phyloP scores from a whole-genome alignment of 495 filamentous ascomycete genomes.

The Thozetella sp. region DNA sequence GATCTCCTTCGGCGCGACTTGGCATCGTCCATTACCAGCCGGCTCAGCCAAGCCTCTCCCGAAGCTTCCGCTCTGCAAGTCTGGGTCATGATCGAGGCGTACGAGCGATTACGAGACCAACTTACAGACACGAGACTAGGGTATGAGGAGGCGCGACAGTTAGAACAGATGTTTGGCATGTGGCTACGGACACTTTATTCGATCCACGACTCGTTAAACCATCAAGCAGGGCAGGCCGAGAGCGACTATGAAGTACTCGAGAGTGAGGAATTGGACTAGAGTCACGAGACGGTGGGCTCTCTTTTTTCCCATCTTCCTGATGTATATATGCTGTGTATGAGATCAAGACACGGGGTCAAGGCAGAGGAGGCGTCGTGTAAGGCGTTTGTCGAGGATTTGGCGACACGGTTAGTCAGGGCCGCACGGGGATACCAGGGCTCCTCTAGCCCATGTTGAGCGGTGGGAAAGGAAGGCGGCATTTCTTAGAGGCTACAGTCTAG shows the following conservation, averaged over 20 bases:
- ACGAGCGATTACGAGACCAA: slow-evolving; percentile 42
- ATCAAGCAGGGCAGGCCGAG: not conserved
- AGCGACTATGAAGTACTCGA: slow-evolving; percentile 15
- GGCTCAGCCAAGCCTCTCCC: slow-evolving; percentile 14
- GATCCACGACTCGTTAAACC: slow-evolving; percentile 31
- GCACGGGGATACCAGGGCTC: no score
- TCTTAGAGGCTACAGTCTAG: no score
- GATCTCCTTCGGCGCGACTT: slow-evolving; percentile 43
- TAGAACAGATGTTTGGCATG: slow-evolving; percentile 39
- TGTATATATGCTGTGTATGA: not conserved
- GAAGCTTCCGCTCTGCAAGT: slow-evolving; percentile 59
- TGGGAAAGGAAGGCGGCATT: no score
- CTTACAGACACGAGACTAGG: slow-evolving; percentile 20
- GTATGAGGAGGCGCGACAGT: slow-evolving; percentile 14
- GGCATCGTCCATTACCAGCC: slow-evolving; percentile 27
- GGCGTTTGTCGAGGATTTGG: not conserved
- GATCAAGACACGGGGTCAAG: not conserved
- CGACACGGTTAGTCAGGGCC: no score
- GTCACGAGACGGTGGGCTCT: not conserved
- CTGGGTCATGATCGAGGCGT: slow-evolving; percentile 53
- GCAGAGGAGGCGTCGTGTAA: no score
- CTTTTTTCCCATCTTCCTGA: slow-evolving; percentile 3
- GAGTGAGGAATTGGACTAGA: slow-evolving; percentile 21
- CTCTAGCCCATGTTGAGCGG: no score
- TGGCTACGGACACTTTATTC: slow-evolving; percentile 44